Evolutionary conservation across 208 protist species (phyloP), one percentile per base, ranked within the genome.

Genomic region (Trypanosoma scelopori): DNA sequence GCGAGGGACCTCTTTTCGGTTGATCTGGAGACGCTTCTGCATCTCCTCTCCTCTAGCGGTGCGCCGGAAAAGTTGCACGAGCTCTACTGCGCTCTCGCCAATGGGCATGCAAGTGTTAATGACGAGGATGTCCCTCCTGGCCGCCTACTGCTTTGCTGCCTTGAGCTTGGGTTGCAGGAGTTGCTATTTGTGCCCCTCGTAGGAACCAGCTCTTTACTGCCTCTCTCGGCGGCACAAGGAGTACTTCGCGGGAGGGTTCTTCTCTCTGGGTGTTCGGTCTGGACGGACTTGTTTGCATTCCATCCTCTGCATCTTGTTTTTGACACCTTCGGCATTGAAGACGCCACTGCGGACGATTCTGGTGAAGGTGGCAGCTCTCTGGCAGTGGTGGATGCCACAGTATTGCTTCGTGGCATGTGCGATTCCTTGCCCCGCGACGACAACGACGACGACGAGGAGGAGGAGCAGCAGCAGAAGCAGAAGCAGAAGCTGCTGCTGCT

Each of bases 221-320:
- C 68, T 12, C 28, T 73, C 7, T 48, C 59, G 1, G 18, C 59
- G 9, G 43, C 35, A 25, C 15, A 35, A 20, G 27, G 27, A 20
- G 11, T 37, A 27, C 35, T 62, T 13, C 4, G 22, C 52, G 51
- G 25, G 13, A 37, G 59, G 27, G 68, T 73, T 58, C 42, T 73
- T 20, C n/a, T 73, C 1, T 60, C 68, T 0, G 68, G 68, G 13
- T n/a, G 32, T 49, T 9, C 49, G 12, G 30, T 30, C 20, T 45
- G 6, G 6, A 32, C 16, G 32, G 35, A 66, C 55, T 30, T 65
- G 42, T 32, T 62, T 48, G 37, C 20, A 1, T 73, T 73, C 56
- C 68, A 73, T 55, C 68, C 68, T 18, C 59, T 73, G n/a, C 68
- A 73, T 18, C 50, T 60, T 55, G 52, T 71, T 52, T 20, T 71